These are phyloP conservation scores for Tylopilus vinaceipallidus DNA, from an alignment of 768 basidiomycete genomes.

Conservation along the genomic window DNA sequence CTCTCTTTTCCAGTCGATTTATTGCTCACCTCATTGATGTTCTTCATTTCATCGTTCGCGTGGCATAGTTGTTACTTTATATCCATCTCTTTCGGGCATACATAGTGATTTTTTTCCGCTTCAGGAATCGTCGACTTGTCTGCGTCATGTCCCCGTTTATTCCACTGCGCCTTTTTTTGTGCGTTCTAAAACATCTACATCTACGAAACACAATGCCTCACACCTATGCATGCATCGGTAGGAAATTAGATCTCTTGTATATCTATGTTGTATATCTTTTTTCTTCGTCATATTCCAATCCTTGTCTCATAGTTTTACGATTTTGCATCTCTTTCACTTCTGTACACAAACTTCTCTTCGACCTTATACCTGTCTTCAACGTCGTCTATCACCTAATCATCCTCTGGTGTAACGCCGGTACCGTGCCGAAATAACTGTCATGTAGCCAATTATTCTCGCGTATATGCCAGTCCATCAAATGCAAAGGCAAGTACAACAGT, in stretches of 20 bases:
- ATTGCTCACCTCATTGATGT: neutral
- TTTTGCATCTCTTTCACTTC: constrained; percentile 14
- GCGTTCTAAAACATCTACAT: constrained; percentile 4
- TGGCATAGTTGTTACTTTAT: constrained; percentile 13
- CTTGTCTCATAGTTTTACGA: constrained; percentile 10
- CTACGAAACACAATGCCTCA: constrained; percentile 9
- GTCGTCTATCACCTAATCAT: constrained; percentile 12
- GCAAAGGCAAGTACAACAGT: constrained; percentile 1
- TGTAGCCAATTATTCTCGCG: constrained; percentile 11
- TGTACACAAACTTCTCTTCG: constrained; percentile 20
- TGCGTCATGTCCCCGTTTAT: neutral
- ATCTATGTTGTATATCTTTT: constrained; percentile 10
- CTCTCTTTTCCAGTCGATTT: neutral
- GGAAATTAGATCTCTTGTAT: constrained; percentile 24
- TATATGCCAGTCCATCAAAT: neutral
- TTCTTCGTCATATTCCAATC: constrained; percentile 2
- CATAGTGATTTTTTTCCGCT: neutral
- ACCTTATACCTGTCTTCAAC: constrained; percentile 4
- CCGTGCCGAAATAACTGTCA: constrained; percentile 7
- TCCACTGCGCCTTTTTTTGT: neutral
- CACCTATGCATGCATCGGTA: constrained; percentile 21
- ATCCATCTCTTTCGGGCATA: constrained; percentile 1
- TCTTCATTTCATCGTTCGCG: neutral
- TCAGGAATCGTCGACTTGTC: neutral
- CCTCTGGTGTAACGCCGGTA: constrained; percentile 21